Evolutionary conservation across 768 basidiomycete genomes (phyloP).

Genomic region (Tulasnella sp.): DNA sequence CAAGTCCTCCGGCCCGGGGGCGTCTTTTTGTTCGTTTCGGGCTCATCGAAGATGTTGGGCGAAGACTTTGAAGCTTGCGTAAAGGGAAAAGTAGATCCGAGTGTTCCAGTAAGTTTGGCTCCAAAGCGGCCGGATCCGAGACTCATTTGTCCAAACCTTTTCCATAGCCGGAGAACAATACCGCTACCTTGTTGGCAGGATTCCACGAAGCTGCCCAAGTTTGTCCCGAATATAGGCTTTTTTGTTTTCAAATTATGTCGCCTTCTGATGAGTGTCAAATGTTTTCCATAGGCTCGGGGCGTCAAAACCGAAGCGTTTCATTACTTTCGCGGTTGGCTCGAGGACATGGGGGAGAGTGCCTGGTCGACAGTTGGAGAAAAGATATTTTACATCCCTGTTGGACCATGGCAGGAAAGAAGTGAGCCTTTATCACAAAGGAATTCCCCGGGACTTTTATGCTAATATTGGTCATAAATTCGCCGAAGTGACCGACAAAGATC

Average conservation of each 20-base stretch:
- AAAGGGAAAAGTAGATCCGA: background rate
- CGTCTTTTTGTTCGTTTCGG: slow-evolving; percentile 7
- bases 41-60: background rate
- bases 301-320: background rate
- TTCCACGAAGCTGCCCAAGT: background rate
- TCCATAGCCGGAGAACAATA: background rate
- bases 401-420: slow-evolving; percentile 21
- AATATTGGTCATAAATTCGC: background rate
- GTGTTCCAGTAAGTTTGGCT: background rate
- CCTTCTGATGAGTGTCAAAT: background rate
- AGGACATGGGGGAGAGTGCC: background rate
- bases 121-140: background rate
- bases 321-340: background rate
- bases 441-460: background rate
- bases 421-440: background rate
- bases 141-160: background rate
- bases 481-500: slow-evolving; percentile 16
- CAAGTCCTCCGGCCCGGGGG: slow-evolving; percentile 12
- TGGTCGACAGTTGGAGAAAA: background rate
- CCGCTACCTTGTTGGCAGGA: background rate
- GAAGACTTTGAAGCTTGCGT: slow-evolving; percentile 4
- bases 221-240: background rate
- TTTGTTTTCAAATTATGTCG: background rate
- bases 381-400: background rate
- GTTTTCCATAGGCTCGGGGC: background rate